phyloP scores from a whole-genome alignment of 345 rosid genomes.

The Hirschfeldia incana region DNA sequence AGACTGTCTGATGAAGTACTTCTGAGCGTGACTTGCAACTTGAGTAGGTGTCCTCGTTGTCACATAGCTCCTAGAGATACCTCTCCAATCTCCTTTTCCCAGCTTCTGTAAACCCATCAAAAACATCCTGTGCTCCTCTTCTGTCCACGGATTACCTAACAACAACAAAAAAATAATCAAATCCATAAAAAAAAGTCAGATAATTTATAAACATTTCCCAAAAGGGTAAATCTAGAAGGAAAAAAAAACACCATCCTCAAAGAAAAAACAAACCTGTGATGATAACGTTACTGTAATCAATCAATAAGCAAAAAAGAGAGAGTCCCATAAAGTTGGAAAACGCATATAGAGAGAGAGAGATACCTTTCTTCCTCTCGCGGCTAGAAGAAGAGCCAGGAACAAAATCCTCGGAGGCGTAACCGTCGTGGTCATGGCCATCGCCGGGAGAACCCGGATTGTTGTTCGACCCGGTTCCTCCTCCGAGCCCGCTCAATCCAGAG shows the following conservation, averaged over 20 bases:
- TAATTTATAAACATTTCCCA: no score
- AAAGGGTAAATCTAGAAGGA: no score
- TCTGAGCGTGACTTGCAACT: constrained; percentile 98
- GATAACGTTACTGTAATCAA: not conserved
- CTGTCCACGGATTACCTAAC: constrained; percentile 85
- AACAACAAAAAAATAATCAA: not conserved
- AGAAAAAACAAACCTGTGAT: not conserved
- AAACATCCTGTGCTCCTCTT: constrained; percentile 91
- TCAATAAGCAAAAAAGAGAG: not conserved
- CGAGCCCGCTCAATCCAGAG: constrained; percentile 40
- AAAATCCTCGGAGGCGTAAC: constrained; percentile 92
- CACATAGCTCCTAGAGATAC: constrained; percentile 83
- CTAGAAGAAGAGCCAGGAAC: constrained; percentile 56
- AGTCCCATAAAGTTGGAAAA: not conserved
- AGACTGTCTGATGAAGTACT: constrained; percentile 81
- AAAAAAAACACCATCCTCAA: no score
- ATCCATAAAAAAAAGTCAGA: no score
- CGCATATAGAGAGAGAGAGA: not conserved
- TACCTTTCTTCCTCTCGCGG: constrained; percentile 36
- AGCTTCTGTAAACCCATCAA: constrained; percentile 80
- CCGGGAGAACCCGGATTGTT: constrained; percentile 48
- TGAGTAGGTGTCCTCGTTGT: constrained; percentile 87
- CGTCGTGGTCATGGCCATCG: constrained; percentile 68
- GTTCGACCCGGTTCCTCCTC: constrained; percentile 32
- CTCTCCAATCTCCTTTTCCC: constrained; percentile 99